Percentiles rank a stretch among this genome's conserved stretches.
Evolutionary conservation across 2,329 filamentous ascomycete genomes (phyloP).

Genomic region (Chalaropsis ovoidea): DNA sequence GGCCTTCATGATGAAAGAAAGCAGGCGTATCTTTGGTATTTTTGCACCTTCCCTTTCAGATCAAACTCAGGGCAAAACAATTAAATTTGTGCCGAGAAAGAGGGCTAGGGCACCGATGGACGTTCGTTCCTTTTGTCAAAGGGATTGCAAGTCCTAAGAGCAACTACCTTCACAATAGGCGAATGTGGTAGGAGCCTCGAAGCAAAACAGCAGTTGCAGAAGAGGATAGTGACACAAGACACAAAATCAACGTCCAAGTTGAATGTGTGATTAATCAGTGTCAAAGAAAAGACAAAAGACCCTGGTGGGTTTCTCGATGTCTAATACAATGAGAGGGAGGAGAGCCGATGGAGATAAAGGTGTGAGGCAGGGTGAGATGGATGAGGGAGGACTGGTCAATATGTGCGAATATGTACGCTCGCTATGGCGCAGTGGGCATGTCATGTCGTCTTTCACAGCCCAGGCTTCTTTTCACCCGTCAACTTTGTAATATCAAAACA

Average conservation of each 20-base stretch:
- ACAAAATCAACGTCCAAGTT: constrained; percentile 3
- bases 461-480: too few relatives aligned
- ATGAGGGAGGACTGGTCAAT: neutral
- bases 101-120: neutral
- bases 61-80: neutral
- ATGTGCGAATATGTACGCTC: neutral
- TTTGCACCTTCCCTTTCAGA: neutral
- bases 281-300: neutral
- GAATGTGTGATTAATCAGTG: neutral
- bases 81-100: neutral
- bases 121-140: neutral
- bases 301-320: neutral
- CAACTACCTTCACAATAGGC: constrained; percentile 1
- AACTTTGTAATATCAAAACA: neutral
- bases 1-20: neutral
- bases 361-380: neutral
- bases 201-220: constrained; percentile 2
- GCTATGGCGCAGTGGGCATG: neutral
- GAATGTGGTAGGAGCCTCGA: neutral
- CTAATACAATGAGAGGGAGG: neutral
- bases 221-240: constrained; percentile 4
- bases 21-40: neutral
- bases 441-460: neutral
- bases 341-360: neutral
- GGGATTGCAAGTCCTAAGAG: neutral